Percentiles rank a stretch among this genome's conserved stretches.
phyloP scores from a whole-genome alignment of 2,329 filamentous ascomycete genomes.

The Moelleriella libera region DNA sequence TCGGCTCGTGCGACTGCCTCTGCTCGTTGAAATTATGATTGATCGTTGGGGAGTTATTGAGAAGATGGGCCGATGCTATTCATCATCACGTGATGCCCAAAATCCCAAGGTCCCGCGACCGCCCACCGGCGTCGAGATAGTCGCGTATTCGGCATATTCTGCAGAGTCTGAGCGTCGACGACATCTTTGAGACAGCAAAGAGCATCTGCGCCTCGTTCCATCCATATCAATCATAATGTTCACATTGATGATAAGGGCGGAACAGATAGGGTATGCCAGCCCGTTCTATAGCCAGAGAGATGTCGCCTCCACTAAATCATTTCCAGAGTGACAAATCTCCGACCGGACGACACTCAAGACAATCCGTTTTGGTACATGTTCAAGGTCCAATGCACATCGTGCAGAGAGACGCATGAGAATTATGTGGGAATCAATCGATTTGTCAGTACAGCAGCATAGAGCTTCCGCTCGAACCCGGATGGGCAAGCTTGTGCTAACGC shows the following conservation, averaged over 20 bases:
- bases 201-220: no score
- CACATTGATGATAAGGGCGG: constrained; percentile 51
- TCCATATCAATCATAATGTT: constrained; percentile 33
- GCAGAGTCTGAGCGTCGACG: no score
- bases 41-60: neutral
- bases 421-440: constrained; percentile 77
- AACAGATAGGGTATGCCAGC: constrained; percentile 48
- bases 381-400: constrained; percentile 96
- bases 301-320: constrained; percentile 2
- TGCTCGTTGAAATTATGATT: no score
- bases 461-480: neutral
- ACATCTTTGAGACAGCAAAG: no score
- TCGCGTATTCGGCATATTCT: no score
- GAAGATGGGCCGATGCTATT: neutral
- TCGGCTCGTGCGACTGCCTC: no score
- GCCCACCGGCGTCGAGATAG: no score
- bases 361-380: constrained; percentile 94
- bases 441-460: constrained; percentile 35
- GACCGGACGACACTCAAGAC: constrained; percentile 67
- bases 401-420: constrained; percentile 80
- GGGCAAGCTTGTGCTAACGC: constrained; percentile 3
- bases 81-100: constrained; percentile 1
- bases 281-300: no score
- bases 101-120: no score
- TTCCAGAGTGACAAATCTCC: constrained; percentile 73